Conservation (phyloP, 164 flowering plant species). For the Echeveria elegans region DNA sequence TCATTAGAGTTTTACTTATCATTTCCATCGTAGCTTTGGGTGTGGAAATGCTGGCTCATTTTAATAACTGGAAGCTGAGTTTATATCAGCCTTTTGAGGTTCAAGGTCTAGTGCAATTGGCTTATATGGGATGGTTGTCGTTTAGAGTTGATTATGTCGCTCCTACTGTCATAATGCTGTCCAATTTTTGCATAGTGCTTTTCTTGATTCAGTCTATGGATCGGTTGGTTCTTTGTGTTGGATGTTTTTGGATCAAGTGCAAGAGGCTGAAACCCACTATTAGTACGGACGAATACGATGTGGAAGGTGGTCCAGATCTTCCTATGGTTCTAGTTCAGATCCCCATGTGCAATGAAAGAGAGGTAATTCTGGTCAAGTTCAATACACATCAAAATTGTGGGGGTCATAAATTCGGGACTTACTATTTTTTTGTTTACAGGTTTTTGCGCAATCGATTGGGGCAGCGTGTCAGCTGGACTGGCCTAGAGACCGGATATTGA, state of each 20-base stretch:
- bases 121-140: slow-evolving; percentile 49
- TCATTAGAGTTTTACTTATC: slow-evolving; percentile 39
- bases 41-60: slow-evolving; percentile 51
- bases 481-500: slow-evolving; percentile 58
- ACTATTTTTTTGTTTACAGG: slow-evolving; percentile 26
- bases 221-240: slow-evolving; percentile 48
- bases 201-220: slow-evolving; percentile 69
- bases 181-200: slow-evolving; percentile 49
- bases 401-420: neutral
- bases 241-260: slow-evolving; percentile 70
- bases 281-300: slow-evolving; percentile 27
- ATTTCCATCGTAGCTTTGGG: slow-evolving; percentile 35
- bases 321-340: slow-evolving; percentile 80
- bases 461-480: slow-evolving; percentile 71
- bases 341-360: slow-evolving; percentile 76
- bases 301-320: slow-evolving; percentile 35
- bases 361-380: slow-evolving; percentile 25
- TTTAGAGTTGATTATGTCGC: slow-evolving; percentile 54
- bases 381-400: neutral
- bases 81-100: slow-evolving; percentile 41
- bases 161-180: slow-evolving; percentile 32
- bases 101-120: slow-evolving; percentile 34
- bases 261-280: slow-evolving; percentile 46
- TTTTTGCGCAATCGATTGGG: slow-evolving; percentile 52
- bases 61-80: slow-evolving; percentile 39